Evolutionary conservation across 768 basidiomycete species (phyloP).

Genomic region (Guyanaporus albipodus): DNA sequence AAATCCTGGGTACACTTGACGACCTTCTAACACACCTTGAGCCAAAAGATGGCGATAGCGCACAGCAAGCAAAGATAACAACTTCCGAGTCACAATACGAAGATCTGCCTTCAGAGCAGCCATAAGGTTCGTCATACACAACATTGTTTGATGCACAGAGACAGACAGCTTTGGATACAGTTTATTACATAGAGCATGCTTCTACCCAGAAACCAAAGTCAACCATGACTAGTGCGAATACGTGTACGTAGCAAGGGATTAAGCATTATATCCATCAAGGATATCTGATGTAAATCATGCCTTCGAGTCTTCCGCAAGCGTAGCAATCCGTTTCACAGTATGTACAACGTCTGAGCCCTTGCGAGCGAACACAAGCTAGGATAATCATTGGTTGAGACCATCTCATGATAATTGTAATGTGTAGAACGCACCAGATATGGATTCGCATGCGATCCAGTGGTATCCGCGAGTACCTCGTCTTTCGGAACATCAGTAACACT

Average conservation of each 20-base stretch:
- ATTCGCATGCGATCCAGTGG: slow-evolving; percentile 87
- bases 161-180: not conserved
- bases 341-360: slow-evolving; percentile 77
- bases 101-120: not conserved
- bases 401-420: slow-evolving; percentile 1
- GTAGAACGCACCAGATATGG: slow-evolving; percentile 70
- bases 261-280: slow-evolving; percentile 20
- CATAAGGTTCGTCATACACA: slow-evolving; percentile 15
- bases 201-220: slow-evolving; percentile 11
- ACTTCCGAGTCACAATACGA: not conserved
- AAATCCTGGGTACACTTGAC: slow-evolving; percentile 56
- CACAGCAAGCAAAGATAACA: slow-evolving; percentile 1
- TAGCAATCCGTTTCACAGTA: slow-evolving; percentile 66
- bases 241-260: slow-evolving; percentile 10
- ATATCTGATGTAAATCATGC: slow-evolving; percentile 29
- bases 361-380: slow-evolving; percentile 77
- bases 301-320: slow-evolving; percentile 24
- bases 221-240: slow-evolving; percentile 4
- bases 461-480: slow-evolving; percentile 83
- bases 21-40: slow-evolving; percentile 46
- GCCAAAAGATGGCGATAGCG: slow-evolving; percentile 1
- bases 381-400: slow-evolving; percentile 4
- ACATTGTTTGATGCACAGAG: not conserved
- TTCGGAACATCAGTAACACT: slow-evolving; percentile 73
- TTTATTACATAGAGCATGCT: slow-evolving; percentile 12